Evolutionary conservation across 345 rosid genomes (phyloP), one percentile per base, ranked within the genome.

Genomic region (Hypericum perforatum): DNA sequence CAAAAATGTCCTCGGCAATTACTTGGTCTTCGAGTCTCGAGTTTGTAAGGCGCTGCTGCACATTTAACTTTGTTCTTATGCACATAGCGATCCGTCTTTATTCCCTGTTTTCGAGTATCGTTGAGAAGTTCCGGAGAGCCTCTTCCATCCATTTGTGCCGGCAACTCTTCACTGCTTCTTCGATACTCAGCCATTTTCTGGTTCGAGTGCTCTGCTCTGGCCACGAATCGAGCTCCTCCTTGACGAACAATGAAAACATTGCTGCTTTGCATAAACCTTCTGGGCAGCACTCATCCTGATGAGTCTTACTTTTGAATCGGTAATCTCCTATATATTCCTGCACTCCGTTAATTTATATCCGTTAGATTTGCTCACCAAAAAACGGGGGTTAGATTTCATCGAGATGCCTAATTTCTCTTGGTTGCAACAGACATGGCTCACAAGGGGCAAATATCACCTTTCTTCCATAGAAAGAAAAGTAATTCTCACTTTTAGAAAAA

Each of bases 221-320:
- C 81, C 84, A 79, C 9, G 72, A 60, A 41, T 58, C 63, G 0
- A 79, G 75, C 61, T 74, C 77, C 65, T 79, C 77, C 44, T 42
- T 74, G 56, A 76, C 79, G 6, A 43, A 63, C 59, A 76, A 59
- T 13, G 79, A 75, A 55, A 73, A 71, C 75, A 76, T 58, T 44
- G 63, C 57, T 9, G 77, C 84, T 66, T 65, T 66, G 50, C 84
- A 76, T 51, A 69, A 54, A 46, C 77, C 81, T 64, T 76, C 75
- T 0, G 70, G 69, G 53, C 70, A 57, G 45, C 53, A 61, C 57
- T 54, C 64, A 16, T 72, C 78, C 44, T 70, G 74, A 2, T 57
- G 69, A 45, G 70, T 78, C 63, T 72, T 78, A 66, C 78, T 78
- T 61, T 70, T 75, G 62, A 74, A 72, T 7, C 59, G 43, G 22